Evolutionary conservation across 1,139 yeast genomes (phyloP).

Genomic region (Yamadazyma diddensiae): DNA sequence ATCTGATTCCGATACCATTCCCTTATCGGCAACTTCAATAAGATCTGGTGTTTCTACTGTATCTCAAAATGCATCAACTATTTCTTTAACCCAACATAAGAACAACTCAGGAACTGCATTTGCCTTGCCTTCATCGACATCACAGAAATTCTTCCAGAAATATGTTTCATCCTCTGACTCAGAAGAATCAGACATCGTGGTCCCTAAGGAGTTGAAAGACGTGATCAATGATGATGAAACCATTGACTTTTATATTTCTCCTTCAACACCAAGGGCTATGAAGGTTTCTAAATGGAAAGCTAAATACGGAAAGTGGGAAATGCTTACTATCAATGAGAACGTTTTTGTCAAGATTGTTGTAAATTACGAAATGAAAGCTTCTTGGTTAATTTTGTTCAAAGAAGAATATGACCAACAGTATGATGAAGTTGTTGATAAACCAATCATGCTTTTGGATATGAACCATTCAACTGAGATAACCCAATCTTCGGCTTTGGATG

Average conservation of each 20-base stretch:
- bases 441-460: slow-evolving; percentile 35
- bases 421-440: slow-evolving; percentile 34
- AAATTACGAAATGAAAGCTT: slow-evolving; percentile 29
- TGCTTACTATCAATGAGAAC: slow-evolving; percentile 37
- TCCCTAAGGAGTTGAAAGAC: slow-evolving; percentile 38
- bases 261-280: slow-evolving; percentile 33
- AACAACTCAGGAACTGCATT: slow-evolving; percentile 35
- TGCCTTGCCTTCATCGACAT: slow-evolving; percentile 47
- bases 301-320: slow-evolving; percentile 46
- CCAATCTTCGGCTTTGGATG: slow-evolving; percentile 40
- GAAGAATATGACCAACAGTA: slow-evolving; percentile 34
- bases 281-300: slow-evolving; percentile 46
- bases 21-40: slow-evolving; percentile 15
- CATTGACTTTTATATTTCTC: slow-evolving; percentile 38
- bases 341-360: slow-evolving; percentile 39
- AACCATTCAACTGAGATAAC: slow-evolving; percentile 25
- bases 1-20: slow-evolving; percentile 17
- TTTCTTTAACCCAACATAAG: slow-evolving; percentile 17
- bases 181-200: slow-evolving; percentile 21
- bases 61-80: slow-evolving; percentile 10
- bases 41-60: slow-evolving; percentile 13
- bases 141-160: slow-evolving; percentile 40
- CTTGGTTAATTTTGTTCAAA: slow-evolving; percentile 44
- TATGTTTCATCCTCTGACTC: slow-evolving; percentile 9
- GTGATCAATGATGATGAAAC: slow-evolving; percentile 39